These are phyloP conservation scores for Ceriops zippeliana DNA, from an alignment of 345 rosid species.

Conservation along the genomic window DNA sequence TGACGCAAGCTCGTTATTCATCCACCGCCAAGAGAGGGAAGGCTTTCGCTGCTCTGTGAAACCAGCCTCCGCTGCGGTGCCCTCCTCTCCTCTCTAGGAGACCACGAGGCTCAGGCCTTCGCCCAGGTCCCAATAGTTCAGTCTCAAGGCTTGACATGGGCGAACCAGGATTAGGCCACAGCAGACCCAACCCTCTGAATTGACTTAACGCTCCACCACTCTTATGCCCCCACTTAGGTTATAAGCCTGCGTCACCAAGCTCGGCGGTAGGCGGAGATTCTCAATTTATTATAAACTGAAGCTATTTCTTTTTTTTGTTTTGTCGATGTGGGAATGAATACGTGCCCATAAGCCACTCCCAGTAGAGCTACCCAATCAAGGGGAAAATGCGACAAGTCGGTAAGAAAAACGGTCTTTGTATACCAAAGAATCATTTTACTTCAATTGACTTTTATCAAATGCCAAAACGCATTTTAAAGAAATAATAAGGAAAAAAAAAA, in stretches of 20 bases:
- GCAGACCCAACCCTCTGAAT: neutral
- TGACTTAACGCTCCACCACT: neutral
- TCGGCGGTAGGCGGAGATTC: rapidly evolving
- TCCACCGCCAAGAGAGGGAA: slow-evolving; percentile 35
- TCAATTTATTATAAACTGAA: too few species aligned
- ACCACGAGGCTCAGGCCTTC: neutral
- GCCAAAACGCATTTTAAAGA: too few species aligned
- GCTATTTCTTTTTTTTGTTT: too few species aligned
- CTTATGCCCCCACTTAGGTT: slow-evolving; percentile 18
- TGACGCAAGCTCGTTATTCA: slow-evolving; percentile 22
- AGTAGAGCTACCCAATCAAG: too few species aligned
- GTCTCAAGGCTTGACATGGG: slow-evolving; percentile 32
- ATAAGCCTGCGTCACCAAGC: slow-evolving; percentile 31
- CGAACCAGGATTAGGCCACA: neutral
- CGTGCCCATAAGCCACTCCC: too few species aligned
- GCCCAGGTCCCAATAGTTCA: neutral
- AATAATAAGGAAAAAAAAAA: too few species aligned
- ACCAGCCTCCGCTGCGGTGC: slow-evolving; percentile 45
- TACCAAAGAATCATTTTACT: too few species aligned
- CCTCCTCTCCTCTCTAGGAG: slow-evolving; percentile 33
- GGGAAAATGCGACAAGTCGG: too few species aligned
- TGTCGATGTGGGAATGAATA: too few species aligned
- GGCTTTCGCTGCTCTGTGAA: slow-evolving; percentile 22
- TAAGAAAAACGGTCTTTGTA: too few species aligned
- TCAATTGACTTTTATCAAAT: too few species aligned